Evolutionary conservation across 495 filamentous ascomycete genomes (phyloP), one percentile per base, ranked within the genome.

Genomic region (Daldinia decipiens): DNA sequence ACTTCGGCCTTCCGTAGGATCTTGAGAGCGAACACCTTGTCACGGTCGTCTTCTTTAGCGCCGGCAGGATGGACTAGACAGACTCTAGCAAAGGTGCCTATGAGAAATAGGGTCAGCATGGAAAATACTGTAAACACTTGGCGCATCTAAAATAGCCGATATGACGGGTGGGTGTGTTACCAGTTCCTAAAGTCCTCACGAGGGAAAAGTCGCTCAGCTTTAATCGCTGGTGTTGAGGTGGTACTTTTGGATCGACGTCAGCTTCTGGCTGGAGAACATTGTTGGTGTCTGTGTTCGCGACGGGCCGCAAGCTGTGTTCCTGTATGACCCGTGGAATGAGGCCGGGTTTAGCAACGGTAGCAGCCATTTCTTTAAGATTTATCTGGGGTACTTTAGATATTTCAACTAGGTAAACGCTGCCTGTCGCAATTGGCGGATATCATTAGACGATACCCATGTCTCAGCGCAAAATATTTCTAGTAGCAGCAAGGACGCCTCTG

Each of bases 81-180:
- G 40, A 99, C 95, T 67, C 95, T 88, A 61, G 95, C 95, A 82
- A 99, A 98, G 15, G 95, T 98, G 63, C 95, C 95, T 97, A 78
- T 58, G 68, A 70, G 31, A 55, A 71, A 71, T 67, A 70, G 62
- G 57, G 65, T 68, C 65, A 71, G 70, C 31, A 64, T 59, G 50
- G 52, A 21, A 65, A 55, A 51, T 19, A 51, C 9, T 19, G 43
- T 11, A 47, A 47, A 21, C 17, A 51, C 47, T 52, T 24, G 65
- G 54, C 67, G 56, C 62, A 43, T 69, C 11, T 19, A 59, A 15
- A 19, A 24, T 32, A 13, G 43, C 7, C 27, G 61, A 70, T 81
- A 57, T 12, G 40, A 34, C 24, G 34, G 43, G 52, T 64, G 56
- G 34, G 72, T 81, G 56, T 36, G 12, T 77, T 78, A 95, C 93